Evolutionary conservation across 2,329 filamentous ascomycete species (phyloP).

Genomic region (Xylaria sp.): DNA sequence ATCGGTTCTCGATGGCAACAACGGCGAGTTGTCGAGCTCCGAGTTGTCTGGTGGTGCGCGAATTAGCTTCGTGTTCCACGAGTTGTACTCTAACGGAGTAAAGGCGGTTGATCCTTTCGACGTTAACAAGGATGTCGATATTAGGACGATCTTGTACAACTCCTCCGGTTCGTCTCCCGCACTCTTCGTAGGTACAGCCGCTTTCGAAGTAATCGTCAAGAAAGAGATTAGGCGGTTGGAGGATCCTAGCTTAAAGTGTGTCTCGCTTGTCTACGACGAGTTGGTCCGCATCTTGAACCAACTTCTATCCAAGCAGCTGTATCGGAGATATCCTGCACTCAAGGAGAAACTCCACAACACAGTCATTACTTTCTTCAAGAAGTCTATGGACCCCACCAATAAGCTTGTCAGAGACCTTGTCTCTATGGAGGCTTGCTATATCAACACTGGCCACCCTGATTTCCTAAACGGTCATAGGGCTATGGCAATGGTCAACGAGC

Average conservation of each 20-base stretch:
- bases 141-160: constrained; percentile 96
- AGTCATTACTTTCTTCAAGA: constrained; percentile 95
- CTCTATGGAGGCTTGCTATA: constrained; percentile 93
- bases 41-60: constrained; percentile 95
- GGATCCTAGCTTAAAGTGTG: constrained; percentile 96
- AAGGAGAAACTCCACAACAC: constrained; percentile 97
- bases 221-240: constrained; percentile 97
- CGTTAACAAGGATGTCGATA: constrained; percentile 95
- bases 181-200: constrained; percentile 94
- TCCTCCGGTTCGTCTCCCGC: constrained; percentile 97
- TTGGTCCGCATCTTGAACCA: constrained; percentile 93
- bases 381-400: constrained; percentile 97
- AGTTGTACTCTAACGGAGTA: constrained; percentile 95
- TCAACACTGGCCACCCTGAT: constrained; percentile 98
- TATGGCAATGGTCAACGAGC: constrained; percentile 97
- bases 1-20: constrained; percentile 94
- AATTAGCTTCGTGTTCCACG: constrained; percentile 99
- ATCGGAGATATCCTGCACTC: constrained; percentile 88
- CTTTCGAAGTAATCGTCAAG: constrained; percentile 99
- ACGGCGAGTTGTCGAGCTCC: constrained; percentile 90
- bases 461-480: constrained; percentile 96
- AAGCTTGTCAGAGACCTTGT: constrained; percentile 95
- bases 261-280: constrained; percentile 96
- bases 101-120: constrained; percentile 99
- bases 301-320: constrained; percentile 85